Percentiles rank a stretch among this genome's conserved stretches.
These are phyloP conservation scores for Wallacemonas sp. DNA, from an alignment of 208 protist genomes.

Conservation along the genomic window DNA sequence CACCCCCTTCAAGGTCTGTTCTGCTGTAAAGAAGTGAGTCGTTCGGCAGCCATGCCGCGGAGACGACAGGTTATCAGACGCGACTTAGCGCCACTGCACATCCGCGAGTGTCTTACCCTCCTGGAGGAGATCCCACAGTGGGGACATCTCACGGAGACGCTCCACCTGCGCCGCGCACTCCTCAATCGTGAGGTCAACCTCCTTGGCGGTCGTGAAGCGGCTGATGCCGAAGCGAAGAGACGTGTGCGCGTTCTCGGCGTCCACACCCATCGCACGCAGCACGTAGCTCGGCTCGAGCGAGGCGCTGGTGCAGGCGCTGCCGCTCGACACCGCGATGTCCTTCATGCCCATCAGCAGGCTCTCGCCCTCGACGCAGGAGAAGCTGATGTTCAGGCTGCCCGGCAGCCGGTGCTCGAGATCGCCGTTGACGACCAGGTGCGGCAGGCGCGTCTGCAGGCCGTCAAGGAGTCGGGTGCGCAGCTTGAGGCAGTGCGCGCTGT, in stretches of 20 bases:
- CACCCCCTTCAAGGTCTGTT: too few relatives aligned
- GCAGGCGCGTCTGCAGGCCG: constrained; percentile 79
- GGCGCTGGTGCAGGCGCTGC: constrained; percentile 98
- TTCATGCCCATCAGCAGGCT: constrained; percentile 98
- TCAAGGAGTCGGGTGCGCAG: constrained; percentile 88
- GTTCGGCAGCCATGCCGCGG: too few relatives aligned
- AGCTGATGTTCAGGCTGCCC: constrained; percentile 98
- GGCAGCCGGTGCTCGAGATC: constrained; percentile 90
- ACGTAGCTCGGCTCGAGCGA: constrained; percentile 99
- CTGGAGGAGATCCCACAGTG: constrained; percentile 98
- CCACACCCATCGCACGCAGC: constrained; percentile 97
- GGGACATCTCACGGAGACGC: constrained; percentile 96
- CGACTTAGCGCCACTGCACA: constrained; percentile 88
- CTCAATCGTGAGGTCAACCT: constrained; percentile 93
- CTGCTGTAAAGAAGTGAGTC: too few relatives aligned
- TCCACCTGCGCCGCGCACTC: constrained; percentile 91
- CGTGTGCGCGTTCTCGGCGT: constrained; percentile 99
- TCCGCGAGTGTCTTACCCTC: constrained; percentile 95
- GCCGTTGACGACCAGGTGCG: constrained; percentile 95
- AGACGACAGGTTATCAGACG: too few relatives aligned
- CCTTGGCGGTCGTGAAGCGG: constrained; percentile 97
- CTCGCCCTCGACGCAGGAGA: constrained; percentile 99
- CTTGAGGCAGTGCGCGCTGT: constrained; percentile 78
- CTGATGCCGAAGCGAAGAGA: constrained; percentile 99
- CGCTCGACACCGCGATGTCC: constrained; percentile 94